phyloP scores from a whole-genome alignment of 345 rosid species.

The Fremontodendron californicum region DNA sequence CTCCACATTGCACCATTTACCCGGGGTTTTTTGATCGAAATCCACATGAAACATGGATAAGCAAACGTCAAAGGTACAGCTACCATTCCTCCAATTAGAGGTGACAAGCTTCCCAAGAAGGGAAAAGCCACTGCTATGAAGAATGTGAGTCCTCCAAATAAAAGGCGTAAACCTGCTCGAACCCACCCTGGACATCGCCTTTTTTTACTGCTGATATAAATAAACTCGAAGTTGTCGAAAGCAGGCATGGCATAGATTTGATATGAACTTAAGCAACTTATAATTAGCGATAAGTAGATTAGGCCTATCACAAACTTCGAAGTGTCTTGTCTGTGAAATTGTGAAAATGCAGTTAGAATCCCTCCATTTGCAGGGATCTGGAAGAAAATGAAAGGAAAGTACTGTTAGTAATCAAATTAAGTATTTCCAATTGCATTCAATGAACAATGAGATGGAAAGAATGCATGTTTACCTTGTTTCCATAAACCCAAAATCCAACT shows the following conservation, averaged over 20 bases:
- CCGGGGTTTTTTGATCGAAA: conserved; percentile 23
- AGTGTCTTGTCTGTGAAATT: conserved; percentile 20
- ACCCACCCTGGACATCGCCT: conserved; percentile 25
- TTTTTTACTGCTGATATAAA: conserved; percentile 20
- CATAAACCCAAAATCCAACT: conserved; percentile 55
- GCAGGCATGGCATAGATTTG: conserved; percentile 56
- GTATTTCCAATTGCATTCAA: not conserved
- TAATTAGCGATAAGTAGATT: conserved; percentile 22
- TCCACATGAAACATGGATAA: conserved; percentile 65
- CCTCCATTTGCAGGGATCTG: conserved; percentile 35
- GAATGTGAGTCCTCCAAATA: conserved; percentile 42
- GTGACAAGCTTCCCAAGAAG: conserved; percentile 35
- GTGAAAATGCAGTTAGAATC: conserved; percentile 25
- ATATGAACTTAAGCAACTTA: conserved; percentile 37
- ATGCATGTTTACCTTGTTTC: conserved; percentile 32
- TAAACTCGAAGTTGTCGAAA: conserved; percentile 48
- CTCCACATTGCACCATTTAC: conserved; percentile 25
- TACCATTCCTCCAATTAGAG: conserved; percentile 41
- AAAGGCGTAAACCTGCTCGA: conserved; percentile 25
- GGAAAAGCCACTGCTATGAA: conserved; percentile 46
- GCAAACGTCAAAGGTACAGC: conserved; percentile 37
- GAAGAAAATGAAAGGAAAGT: not conserved
- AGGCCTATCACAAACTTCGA: conserved; percentile 25
- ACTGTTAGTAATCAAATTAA: not conserved
- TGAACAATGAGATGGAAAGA: not conserved